Conservation (phyloP, 176 grass and related monocot species). For the Ensete glaucum region DNA sequence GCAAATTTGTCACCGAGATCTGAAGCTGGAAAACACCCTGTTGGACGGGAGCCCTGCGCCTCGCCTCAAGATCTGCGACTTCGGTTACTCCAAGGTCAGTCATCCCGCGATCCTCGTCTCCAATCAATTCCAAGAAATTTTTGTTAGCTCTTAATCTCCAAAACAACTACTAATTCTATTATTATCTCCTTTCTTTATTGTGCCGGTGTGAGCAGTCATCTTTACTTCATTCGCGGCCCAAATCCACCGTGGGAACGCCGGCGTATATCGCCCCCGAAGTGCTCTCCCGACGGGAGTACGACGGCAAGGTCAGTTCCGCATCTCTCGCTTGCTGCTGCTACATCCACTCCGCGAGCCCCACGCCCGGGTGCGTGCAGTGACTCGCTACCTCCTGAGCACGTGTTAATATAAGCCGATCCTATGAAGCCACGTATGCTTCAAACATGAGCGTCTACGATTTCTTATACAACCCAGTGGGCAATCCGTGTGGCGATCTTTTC, state of each 20-base stretch:
- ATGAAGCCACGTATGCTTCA: no score
- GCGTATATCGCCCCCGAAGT: slow-evolving; percentile 78
- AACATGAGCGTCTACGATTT: no score
- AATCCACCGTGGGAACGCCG: slow-evolving; percentile 69
- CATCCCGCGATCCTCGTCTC: neutral
- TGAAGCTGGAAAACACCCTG: slow-evolving; percentile 94
- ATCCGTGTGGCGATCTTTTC: no score
- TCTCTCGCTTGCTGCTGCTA: neutral
- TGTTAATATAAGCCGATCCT: no score
- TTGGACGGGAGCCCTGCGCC: slow-evolving; percentile 80
- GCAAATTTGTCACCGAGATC: slow-evolving; percentile 98
- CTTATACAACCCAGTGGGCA: no score
- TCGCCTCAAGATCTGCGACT: slow-evolving; percentile 90
- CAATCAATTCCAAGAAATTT: neutral
- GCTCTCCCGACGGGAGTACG: slow-evolving; percentile 59
- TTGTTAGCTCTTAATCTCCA: neutral
- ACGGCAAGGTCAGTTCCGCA: slow-evolving; percentile 62
- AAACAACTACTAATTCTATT: slow-evolving; percentile 10
- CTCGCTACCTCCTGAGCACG: no score
- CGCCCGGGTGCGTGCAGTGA: neutral
- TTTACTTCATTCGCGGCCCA: slow-evolving; percentile 61
- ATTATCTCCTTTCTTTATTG: slow-evolving; percentile 17
- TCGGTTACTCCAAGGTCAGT: slow-evolving; percentile 88
- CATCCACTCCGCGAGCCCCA: neutral
- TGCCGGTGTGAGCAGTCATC: slow-evolving; percentile 38